Conservation (phyloP, 1,139 yeast genomes). For the Debaryomycetaceae sp. region DNA sequence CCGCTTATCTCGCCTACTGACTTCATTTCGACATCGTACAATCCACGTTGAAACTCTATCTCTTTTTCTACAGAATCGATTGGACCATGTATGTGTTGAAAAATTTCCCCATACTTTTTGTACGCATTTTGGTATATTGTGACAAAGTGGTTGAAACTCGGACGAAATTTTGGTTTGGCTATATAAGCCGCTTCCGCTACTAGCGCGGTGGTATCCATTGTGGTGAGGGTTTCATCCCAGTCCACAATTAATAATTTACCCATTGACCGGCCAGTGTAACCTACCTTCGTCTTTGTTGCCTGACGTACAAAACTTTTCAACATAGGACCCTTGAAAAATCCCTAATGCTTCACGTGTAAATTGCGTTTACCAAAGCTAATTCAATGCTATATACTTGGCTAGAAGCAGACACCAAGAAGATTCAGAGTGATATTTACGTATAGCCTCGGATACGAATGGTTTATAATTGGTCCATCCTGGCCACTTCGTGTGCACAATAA, state of each 20-base stretch:
- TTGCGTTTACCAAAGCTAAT: not conserved
- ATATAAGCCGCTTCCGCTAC: slow-evolving; percentile 51
- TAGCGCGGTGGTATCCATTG: slow-evolving; percentile 50
- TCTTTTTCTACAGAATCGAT: slow-evolving; percentile 28
- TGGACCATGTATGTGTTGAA: slow-evolving; percentile 15
- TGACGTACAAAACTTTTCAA: not conserved
- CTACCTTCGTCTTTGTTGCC: not conserved
- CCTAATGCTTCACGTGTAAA: not conserved
- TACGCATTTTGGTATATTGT: slow-evolving; percentile 43
- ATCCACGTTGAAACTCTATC: slow-evolving; percentile 39
- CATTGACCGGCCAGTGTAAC: not conserved
- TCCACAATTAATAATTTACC: slow-evolving; percentile 39
- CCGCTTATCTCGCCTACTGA: slow-evolving; percentile 47
- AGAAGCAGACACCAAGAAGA: too few species aligned
- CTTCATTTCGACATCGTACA: slow-evolving; percentile 45
- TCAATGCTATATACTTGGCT: not conserved
- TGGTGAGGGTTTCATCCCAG: slow-evolving; percentile 73
- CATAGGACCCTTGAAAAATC: not conserved
- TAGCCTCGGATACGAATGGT: not conserved
- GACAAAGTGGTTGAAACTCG: slow-evolving; percentile 44
- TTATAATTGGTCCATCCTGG: not conserved
- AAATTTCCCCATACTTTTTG: slow-evolving; percentile 13
- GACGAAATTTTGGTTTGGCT: slow-evolving; percentile 31
- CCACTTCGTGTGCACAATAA: not conserved
- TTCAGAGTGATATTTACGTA: not conserved